Percentiles rank a stretch among this genome's conserved stretches.
Evolutionary conservation across 208 protist species (phyloP).

Genomic region (Porcisia hertigi): DNA sequence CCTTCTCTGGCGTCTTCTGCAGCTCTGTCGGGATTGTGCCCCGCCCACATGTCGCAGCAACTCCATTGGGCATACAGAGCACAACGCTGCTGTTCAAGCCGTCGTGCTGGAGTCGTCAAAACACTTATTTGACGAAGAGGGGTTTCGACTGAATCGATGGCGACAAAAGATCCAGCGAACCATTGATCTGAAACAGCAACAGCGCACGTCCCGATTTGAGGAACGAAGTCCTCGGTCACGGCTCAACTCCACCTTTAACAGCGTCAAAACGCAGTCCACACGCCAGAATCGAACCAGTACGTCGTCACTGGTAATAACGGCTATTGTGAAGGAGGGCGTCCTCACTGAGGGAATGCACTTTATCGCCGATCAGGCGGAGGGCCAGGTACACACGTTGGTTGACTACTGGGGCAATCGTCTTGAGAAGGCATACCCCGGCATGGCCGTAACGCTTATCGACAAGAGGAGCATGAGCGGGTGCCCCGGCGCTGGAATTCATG

Average conservation of each 20-base stretch:
- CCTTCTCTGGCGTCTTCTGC: constrained; percentile 72
- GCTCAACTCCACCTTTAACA: constrained; percentile 43
- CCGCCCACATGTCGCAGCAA: constrained; percentile 62
- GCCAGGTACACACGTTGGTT: constrained; percentile 71
- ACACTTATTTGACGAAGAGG: constrained; percentile 89
- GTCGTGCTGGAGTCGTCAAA: constrained; percentile 89
- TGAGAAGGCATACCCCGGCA: constrained; percentile 64
- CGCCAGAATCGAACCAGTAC: constrained; percentile 79
- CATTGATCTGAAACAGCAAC: constrained; percentile 38
- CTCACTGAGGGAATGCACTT: constrained; percentile 80
- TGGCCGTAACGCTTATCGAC: constrained; percentile 87
- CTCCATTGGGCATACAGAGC: constrained; percentile 39
- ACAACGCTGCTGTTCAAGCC: constrained; percentile 75
- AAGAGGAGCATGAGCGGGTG: constrained; percentile 76
- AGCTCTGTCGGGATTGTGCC: constrained; percentile 34
- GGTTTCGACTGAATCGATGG: constrained; percentile 61
- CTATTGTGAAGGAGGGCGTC: constrained; percentile 80
- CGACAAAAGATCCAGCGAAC: constrained; percentile 51
- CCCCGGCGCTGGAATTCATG: constrained; percentile 75
- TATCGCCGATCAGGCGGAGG: constrained; percentile 86
- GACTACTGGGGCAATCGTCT: constrained; percentile 83
- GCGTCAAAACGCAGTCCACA: constrained; percentile 28
- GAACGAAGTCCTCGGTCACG: constrained; percentile 37
- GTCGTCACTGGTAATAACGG: constrained; percentile 64
- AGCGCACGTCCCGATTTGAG: constrained; percentile 33